Percentiles rank a stretch among this genome's conserved stretches.
These are phyloP conservation scores for Fusarium sp. DNA, from an alignment of 2,329 filamentous ascomycete genomes.

Conservation along the genomic window DNA sequence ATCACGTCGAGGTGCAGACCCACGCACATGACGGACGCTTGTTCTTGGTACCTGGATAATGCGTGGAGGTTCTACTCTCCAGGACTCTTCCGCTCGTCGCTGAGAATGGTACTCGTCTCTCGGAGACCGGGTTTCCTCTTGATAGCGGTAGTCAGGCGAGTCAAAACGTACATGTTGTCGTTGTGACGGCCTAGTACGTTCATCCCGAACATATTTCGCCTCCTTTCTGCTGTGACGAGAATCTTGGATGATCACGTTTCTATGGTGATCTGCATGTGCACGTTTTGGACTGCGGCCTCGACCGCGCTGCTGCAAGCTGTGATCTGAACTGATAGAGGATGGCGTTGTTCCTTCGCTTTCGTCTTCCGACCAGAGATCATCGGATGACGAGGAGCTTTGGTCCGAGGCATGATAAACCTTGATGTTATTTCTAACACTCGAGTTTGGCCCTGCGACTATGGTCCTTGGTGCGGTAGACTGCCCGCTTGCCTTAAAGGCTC, in stretches of 20 bases:
- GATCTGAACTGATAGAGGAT: constrained; percentile 28
- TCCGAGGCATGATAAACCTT: constrained; percentile 16
- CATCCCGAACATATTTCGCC: neutral
- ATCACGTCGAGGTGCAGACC: constrained; percentile 31
- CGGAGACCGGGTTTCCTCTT: constrained; percentile 15
- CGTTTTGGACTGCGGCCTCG: constrained; percentile 22
- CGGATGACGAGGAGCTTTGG: constrained; percentile 23
- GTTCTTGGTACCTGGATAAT: constrained; percentile 32
- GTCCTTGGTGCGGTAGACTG: neutral
- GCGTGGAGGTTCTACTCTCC: constrained; percentile 26
- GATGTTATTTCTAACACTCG: neutral
- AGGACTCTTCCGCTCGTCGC: constrained; percentile 18
- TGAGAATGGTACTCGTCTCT: constrained; percentile 12
- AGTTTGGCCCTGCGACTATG: constrained; percentile 3
- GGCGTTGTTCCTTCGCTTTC: constrained; percentile 33
- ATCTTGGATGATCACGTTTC: constrained; percentile 13
- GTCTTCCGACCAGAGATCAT: constrained; percentile 19
- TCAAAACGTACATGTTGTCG: constrained; percentile 24
- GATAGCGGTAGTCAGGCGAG: constrained; percentile 10
- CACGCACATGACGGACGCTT: constrained; percentile 31
- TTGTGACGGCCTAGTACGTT: neutral
- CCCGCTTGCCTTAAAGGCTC: neutral
- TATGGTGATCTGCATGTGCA: constrained; percentile 7
- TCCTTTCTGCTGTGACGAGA: constrained; percentile 6
- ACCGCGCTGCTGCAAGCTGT: constrained; percentile 1